Evolutionary conservation across 1,284 basidiomycete genomes (phyloP).

Genomic region (Grifola frondosa): DNA sequence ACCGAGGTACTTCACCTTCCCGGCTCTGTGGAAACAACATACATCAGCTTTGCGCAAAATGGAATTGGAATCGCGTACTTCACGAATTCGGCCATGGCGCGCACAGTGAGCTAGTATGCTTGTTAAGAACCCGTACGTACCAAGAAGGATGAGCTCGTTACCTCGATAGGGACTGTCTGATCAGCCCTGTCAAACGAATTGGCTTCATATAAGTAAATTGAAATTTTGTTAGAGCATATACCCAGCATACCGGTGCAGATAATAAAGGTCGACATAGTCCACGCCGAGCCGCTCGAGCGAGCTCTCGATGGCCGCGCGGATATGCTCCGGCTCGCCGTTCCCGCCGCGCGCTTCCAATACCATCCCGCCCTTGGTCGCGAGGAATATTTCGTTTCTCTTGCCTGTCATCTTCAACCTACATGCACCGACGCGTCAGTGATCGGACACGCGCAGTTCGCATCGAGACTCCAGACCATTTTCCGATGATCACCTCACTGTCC

Average conservation of each 20-base stretch:
- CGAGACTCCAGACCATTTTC: constrained; percentile 22
- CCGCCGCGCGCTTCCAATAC: constrained; percentile 6
- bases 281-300: constrained; percentile 37
- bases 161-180: constrained; percentile 28
- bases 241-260: constrained; percentile 30
- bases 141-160: constrained; percentile 8
- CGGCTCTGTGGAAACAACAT: constrained; percentile 27
- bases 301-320: constrained; percentile 26
- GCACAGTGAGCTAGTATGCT: constrained; percentile 20
- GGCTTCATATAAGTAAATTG: not conserved
- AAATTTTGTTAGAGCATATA: not conserved
- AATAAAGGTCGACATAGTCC: constrained; percentile 38
- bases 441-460: not conserved
- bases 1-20: constrained; percentile 43
- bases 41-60: not conserved
- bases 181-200: constrained; percentile 15
- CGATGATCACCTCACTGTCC: constrained; percentile 29
- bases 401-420: constrained; percentile 38
- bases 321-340: constrained; percentile 27
- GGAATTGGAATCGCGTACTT: constrained; percentile 16
- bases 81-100: constrained; percentile 34
- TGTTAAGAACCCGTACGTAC: not conserved
- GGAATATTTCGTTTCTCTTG: constrained; percentile 42
- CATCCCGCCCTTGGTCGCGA: constrained; percentile 45
- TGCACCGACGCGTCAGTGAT: not conserved